Percentiles rank a stretch among this genome's conserved stretches.
These are phyloP conservation scores for Quercus tomentella DNA, from an alignment of 331 rosid genomes.

Conservation along the genomic window DNA sequence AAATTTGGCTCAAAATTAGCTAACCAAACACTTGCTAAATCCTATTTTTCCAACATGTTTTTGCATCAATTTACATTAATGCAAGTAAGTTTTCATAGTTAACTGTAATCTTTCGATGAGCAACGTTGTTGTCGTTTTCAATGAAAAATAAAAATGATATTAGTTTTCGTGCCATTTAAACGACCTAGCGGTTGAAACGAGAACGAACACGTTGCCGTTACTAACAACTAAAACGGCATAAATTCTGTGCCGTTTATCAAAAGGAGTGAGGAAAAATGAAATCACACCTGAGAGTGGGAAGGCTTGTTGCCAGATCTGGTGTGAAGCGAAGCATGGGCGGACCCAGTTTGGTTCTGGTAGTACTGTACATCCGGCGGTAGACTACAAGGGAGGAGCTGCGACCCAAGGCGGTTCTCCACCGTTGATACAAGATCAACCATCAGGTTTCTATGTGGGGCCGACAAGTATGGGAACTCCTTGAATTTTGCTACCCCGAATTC, in stretches of 20 bases:
- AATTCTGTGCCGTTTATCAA: neutral
- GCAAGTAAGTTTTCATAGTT: too few species aligned
- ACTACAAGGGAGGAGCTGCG: constrained; percentile 65
- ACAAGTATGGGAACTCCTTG: constrained; percentile 60
- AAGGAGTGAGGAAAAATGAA: neutral
- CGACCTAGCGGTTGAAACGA: too few species aligned
- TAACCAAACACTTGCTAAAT: too few species aligned
- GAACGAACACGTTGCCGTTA: too few species aligned
- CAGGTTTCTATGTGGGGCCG: constrained; percentile 54
- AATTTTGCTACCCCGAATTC: constrained; percentile 35
- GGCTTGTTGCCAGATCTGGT: constrained; percentile 40
- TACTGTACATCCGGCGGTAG: constrained; percentile 59
- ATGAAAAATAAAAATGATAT: too few species aligned
- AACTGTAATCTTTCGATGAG: too few species aligned
- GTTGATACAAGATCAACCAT: constrained; percentile 58
- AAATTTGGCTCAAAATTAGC: too few species aligned
- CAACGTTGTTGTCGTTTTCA: too few species aligned
- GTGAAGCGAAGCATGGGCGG: constrained; percentile 51
- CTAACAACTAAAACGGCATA: too few species aligned
- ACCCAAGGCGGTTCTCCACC: constrained; percentile 48
- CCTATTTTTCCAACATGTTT: too few species aligned
- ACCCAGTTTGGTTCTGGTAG: constrained; percentile 35
- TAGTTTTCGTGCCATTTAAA: too few species aligned
- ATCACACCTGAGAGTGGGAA: constrained; percentile 39
- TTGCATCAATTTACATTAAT: too few species aligned